These are phyloP conservation scores for Lactarius hatsudake DNA, from an alignment of 768 basidiomycete species.

Conservation along the genomic window DNA sequence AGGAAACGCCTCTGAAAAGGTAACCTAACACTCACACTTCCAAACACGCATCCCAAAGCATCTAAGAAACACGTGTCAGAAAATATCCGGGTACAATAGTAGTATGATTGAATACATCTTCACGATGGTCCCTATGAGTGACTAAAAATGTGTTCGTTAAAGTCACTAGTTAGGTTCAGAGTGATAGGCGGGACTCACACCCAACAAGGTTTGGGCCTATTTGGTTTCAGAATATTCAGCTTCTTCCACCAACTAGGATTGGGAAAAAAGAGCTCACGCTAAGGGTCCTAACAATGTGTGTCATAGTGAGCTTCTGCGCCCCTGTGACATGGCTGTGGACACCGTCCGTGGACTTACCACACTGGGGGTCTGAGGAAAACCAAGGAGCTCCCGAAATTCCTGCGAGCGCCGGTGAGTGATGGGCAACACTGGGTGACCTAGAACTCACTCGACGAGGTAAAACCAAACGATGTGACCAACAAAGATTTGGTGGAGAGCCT, in stretches of 20 bases:
- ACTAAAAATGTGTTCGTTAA: background rate
- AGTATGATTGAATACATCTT: constrained; percentile 16
- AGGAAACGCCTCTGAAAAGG: background rate
- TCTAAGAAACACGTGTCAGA: constrained; percentile 6
- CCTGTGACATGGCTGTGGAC: background rate
- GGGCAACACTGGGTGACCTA: no score
- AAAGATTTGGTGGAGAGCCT: constrained; percentile 24
- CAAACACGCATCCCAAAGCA: constrained; percentile 28
- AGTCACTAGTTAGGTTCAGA: background rate
- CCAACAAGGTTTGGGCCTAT: constrained; percentile 22
- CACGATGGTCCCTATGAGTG: constrained; percentile 21
- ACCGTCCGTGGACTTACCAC: constrained; percentile 19
- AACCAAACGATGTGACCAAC: constrained; percentile 23
- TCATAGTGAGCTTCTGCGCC: background rate
- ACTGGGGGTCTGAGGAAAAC: constrained; percentile 20
- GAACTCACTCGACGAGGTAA: constrained; percentile 18
- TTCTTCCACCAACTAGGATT: background rate
- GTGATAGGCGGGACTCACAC: constrained; percentile 16
- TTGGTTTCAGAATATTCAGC: constrained; percentile 5
- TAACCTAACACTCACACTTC: constrained; percentile 22
- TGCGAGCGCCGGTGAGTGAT: background rate
- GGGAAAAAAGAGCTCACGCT: constrained; percentile 16
- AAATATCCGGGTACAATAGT: background rate
- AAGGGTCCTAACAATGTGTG: constrained; percentile 18
- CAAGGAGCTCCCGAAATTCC: constrained; percentile 11